These are phyloP conservation scores for Corylus avellana DNA, from an alignment of 306 rosid species.

Conservation along the genomic window DNA sequence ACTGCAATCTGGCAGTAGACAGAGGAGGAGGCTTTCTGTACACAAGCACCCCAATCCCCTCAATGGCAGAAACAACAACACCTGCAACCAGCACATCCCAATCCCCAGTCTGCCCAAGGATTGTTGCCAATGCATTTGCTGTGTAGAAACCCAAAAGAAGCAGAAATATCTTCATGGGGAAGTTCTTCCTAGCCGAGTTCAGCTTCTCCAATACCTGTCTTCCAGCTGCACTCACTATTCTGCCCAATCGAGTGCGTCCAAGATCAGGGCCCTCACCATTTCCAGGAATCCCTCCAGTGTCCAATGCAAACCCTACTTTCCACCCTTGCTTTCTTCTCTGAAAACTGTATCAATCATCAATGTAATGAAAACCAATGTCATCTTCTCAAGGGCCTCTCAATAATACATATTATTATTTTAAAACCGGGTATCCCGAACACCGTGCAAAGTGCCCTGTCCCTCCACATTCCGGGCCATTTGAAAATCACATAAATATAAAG, in stretches of 20 bases:
- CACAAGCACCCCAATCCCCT: slow-evolving; percentile 92
- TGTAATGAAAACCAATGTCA: slow-evolving; percentile 27
- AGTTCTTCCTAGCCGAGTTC: slow-evolving; percentile 77
- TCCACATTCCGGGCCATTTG: no score
- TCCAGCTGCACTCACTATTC: slow-evolving; percentile 83
- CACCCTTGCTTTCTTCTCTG: slow-evolving; percentile 48
- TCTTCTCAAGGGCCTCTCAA: slow-evolving; percentile 17
- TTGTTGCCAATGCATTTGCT: slow-evolving; percentile 91
- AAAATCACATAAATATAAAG: background rate
- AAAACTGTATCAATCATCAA: slow-evolving; percentile 53
- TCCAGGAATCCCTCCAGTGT: slow-evolving; percentile 74
- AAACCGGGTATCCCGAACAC: no score
- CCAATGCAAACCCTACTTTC: slow-evolving; percentile 75
- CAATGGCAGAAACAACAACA: slow-evolving; percentile 88
- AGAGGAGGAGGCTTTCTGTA: slow-evolving; percentile 61
- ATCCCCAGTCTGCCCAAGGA: slow-evolving; percentile 96
- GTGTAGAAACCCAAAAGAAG: slow-evolving; percentile 98
- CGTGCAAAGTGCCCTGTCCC: no score
- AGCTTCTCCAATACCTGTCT: slow-evolving; percentile 80
- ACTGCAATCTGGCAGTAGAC: slow-evolving; percentile 64
- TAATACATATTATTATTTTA: no score
- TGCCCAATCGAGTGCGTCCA: slow-evolving; percentile 84
- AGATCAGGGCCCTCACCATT: slow-evolving; percentile 65
- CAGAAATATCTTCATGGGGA: slow-evolving; percentile 85
- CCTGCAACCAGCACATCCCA: slow-evolving; percentile 99